Evolutionary conservation across 1,139 yeast species (phyloP), one percentile per base, ranked within the genome.

Genomic region (Zygosaccharomyces pseudobailii): DNA sequence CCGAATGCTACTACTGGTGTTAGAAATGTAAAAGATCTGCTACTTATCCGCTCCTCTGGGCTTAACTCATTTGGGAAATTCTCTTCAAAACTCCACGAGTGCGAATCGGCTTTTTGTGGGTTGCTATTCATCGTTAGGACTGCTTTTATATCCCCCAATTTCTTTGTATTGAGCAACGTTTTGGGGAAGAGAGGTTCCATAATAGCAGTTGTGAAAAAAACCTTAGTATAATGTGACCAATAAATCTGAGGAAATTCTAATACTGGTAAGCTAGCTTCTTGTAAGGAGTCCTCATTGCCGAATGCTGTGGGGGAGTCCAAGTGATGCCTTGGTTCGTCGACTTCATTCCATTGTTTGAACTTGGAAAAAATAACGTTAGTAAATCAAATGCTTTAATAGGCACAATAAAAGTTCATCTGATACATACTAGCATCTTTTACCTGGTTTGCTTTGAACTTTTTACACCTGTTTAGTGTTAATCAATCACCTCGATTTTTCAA

Each of bases 331-430:
- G 69, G 69, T 34, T 60, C 61, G 3, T 56, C 55, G 7, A 57
- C 49, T 21, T 63, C 63, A 48, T 63, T 61, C 69, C 69, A 65
- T 56, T 65, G 69, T 57, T 65, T 65, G 40, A 65, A 65, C 67
- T 61, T 3, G 32, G 31, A 7, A 7, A 9, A 4, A 22, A 8
- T 17, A 22, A 9, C 36, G 58, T 55, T 47, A 52, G 55, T 54
- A 23, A 27, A 28, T 13, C 17, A 3, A 35, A 6, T n/a, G 5
- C 8, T 23, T 6, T 10, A 43, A 19, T 27, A 2, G 17, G 5
- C 27, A n/a, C 31, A 36, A 9, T n/a, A 41, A 24, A 7, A 35
- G 2, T 19, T 4, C 17, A 13, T 9, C 17, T 13, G 7, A 21
- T 34, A 48, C 51, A 37, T 48, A 48, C 54, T n/a, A 50, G 47